Percentiles rank a stretch among this genome's conserved stretches.
These are phyloP conservation scores for Galerina marginata DNA, from an alignment of 768 basidiomycete species.

Conservation along the genomic window DNA sequence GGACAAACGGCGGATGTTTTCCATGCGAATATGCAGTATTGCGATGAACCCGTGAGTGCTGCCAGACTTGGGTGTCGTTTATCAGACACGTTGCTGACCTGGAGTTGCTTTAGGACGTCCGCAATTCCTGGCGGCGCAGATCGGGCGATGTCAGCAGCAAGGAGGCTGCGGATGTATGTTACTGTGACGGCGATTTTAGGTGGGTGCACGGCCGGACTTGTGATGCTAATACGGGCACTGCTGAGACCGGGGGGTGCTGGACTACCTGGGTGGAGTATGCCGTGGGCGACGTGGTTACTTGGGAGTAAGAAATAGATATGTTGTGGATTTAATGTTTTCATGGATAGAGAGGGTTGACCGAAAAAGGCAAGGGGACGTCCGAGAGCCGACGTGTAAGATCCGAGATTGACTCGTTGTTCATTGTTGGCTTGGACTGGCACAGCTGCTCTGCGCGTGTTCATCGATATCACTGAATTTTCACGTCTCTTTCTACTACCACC, in stretches of 20 bases:
- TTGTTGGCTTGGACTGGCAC: conserved; percentile 6
- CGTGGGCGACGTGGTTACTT: conserved; percentile 72
- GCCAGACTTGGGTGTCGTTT: conserved; percentile 2
- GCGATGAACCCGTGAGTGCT: conserved; percentile 84
- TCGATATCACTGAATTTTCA: conserved; percentile 21
- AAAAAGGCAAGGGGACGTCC: conserved; percentile 30
- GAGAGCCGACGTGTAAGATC: conserved; percentile 49
- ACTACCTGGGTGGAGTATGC: conserved; percentile 57
- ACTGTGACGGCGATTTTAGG: conserved; percentile 76
- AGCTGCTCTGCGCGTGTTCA: conserved; percentile 22
- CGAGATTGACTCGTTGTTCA: conserved; percentile 33
- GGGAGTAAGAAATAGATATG: conserved; percentile 53
- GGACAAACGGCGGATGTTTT: conserved; percentile 88
- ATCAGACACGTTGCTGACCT: conserved; percentile 26
- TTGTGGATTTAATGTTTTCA: not conserved
- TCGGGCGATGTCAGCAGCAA: conserved; percentile 72
- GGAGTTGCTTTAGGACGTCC: conserved; percentile 46
- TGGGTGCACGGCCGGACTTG: conserved; percentile 72
- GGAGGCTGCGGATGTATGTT: conserved; percentile 73
- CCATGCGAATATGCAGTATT: conserved; percentile 81
- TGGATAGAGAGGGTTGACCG: conserved; percentile 1
- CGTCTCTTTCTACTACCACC: conserved; percentile 15
- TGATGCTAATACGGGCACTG: conserved; percentile 74
- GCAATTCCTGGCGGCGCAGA: conserved; percentile 87
- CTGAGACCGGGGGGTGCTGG: conserved; percentile 62